Evolutionary conservation across 1,139 yeast genomes (phyloP).

Genomic region (Nadsonia commutata): DNA sequence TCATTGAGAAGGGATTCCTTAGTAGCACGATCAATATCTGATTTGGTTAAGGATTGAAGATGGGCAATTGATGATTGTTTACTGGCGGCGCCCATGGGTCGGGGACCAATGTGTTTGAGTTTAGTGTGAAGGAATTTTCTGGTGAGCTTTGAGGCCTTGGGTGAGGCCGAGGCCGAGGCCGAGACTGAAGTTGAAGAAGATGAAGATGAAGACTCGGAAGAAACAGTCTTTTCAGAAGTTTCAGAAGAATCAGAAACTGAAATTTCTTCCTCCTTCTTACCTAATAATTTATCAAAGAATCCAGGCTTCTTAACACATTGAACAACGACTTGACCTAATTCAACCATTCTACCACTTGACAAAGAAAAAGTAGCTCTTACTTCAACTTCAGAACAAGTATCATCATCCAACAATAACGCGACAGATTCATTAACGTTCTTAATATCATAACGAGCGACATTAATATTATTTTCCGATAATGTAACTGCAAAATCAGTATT

Average conservation of each 20-base stretch:
- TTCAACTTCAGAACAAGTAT: conserved; percentile 10
- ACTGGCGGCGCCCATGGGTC: conserved; percentile 21
- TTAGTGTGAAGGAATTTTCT: conserved; percentile 11
- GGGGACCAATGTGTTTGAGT: conserved; percentile 13
- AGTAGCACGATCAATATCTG: conserved; percentile 19
- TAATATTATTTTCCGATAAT: conserved; percentile 39
- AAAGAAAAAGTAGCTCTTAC: conserved; percentile 16
- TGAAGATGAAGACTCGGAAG: background rate
- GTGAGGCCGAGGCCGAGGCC: background rate
- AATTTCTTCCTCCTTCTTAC: conserved; percentile 6
- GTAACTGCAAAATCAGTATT: conserved; percentile 27
- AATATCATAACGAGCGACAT: conserved; percentile 27
- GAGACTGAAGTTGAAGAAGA: conserved; percentile 1
- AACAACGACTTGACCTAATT: conserved; percentile 12
- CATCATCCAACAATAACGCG: background rate
- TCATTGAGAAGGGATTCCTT: conserved; percentile 22
- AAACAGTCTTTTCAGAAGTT: conserved; percentile 2
- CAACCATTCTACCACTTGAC: conserved; percentile 17
- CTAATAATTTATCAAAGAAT: background rate
- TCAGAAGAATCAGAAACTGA: conserved; percentile 1
- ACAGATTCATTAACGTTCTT: conserved; percentile 11
- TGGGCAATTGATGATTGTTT: conserved; percentile 17
- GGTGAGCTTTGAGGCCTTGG: conserved; percentile 7
- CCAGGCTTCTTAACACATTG: conserved; percentile 6
- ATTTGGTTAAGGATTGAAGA: conserved; percentile 15